Percentiles rank a stretch among this genome's conserved stretches.
Evolutionary conservation across 768 basidiomycete species (phyloP).

Genomic region (Tricholoma terreum): DNA sequence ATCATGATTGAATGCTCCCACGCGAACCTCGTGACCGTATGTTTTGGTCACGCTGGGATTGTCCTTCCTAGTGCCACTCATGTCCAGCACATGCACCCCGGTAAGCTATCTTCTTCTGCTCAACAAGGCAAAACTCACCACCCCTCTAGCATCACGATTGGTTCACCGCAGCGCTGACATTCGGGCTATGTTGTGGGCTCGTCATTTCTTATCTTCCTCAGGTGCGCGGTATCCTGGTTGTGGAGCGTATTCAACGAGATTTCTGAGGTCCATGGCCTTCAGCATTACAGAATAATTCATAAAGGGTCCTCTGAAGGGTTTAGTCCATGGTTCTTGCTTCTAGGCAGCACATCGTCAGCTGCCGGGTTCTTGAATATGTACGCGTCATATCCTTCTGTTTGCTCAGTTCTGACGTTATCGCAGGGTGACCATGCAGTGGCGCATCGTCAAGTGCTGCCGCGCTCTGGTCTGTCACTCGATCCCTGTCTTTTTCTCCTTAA

Average conservation of each 20-base stretch:
- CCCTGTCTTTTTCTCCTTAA: neutral
- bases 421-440: slow-evolving; percentile 84
- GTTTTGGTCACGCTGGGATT: too few species aligned
- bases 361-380: slow-evolving; percentile 85
- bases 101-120: neutral
- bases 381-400: slow-evolving; percentile 17
- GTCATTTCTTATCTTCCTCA: slow-evolving; percentile 84
- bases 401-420: slow-evolving; percentile 13
- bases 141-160: slow-evolving; percentile 64
- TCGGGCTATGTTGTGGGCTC: slow-evolving; percentile 66
- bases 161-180: slow-evolving; percentile 62
- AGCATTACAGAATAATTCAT: slow-evolving; percentile 81
- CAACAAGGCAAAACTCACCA: neutral
- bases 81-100: neutral
- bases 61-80: neutral
- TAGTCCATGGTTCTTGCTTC: slow-evolving; percentile 86
- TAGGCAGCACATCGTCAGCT: slow-evolving; percentile 83
- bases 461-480: slow-evolving; percentile 54
- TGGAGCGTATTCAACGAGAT: neutral
- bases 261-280: neutral
- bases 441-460: slow-evolving; percentile 75
- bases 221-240: slow-evolving; percentile 30
- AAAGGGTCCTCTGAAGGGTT: slow-evolving; percentile 83
- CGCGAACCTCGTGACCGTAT: too few species aligned
- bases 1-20: too few species aligned